These are phyloP conservation scores for Komagataella pastoris DNA, from an alignment of 805 yeast species.

Conservation along the genomic window DNA sequence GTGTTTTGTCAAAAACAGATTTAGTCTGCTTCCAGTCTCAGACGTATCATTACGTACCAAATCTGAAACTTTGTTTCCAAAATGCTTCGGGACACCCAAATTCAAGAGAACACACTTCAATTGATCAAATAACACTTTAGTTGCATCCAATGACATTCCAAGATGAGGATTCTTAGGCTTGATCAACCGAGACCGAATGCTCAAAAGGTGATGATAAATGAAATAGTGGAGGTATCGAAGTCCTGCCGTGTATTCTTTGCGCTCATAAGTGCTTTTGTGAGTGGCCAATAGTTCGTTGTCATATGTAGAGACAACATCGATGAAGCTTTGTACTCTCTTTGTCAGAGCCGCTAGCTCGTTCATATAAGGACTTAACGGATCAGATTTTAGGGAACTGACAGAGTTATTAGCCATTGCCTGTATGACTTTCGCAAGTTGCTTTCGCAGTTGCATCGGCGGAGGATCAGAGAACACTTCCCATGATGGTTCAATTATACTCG, in stretches of 20 bases:
- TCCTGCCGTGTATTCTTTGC: background rate
- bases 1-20: slow-evolving; percentile 64
- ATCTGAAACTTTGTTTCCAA: slow-evolving; percentile 41
- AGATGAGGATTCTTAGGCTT: background rate
- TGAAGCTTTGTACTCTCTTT: background rate
- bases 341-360: background rate
- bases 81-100: background rate
- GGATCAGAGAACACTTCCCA: slow-evolving; percentile 15
- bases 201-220: background rate
- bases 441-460: background rate
- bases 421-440: slow-evolving; percentile 63
- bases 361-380: background rate
- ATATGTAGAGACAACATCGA: background rate
- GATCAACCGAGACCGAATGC: background rate
- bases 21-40: slow-evolving; percentile 36
- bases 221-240: background rate
- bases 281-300: background rate
- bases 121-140: background rate
- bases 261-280: background rate
- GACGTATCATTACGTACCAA: slow-evolving; percentile 31
- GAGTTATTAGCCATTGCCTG: slow-evolving; percentile 85
- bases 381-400: slow-evolving; percentile 22
- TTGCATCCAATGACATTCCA: background rate
- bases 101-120: background rate
- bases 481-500: slow-evolving; percentile 86